Base-by-base conservation (phyloP, 139 green algal species). In the Chlamydomonas schloesseri region DNA sequence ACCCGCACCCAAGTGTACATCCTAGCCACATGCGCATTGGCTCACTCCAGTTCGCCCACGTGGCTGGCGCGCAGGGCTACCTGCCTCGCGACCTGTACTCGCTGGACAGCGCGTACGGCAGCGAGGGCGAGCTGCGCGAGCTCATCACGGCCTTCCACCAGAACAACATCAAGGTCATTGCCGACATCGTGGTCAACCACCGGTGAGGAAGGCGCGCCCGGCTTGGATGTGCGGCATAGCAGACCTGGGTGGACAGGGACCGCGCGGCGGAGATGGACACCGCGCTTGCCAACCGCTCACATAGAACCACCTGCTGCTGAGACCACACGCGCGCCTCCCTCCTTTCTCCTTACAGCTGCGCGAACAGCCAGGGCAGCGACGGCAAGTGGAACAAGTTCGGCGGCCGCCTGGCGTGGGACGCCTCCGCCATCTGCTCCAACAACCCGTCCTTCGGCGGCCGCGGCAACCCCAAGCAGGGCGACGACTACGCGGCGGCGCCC, bases 161-260 rank as follows among this genome's bases (percentile, higher is more conserved):
- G 28, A 69, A 96, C 80, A 90, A 91, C 79, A 91, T 99, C 82
- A 98, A 98, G 73, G 91, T 92, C 72, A 92, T 99, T 4, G 97
- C 96, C 21, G 97, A 99, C 92, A 98, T 99, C 62, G 97, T 99
- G 33, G 97, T 99, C 90, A 99, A 99, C 90, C 97, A 99, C 88
- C 90, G 97, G 72, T 98, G 95, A 18, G 64, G 13, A 5, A 2
- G 62, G 26, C 62, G 17, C 24, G 23, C n/a, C n/a, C n/a, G n/a
- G n/a, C n/a, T n/a, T n/a, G n/a, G n/a, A n/a, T n/a, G 20, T 13
- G 23, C 23, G 2, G 60, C 6, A 31, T 81, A 50, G 42, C 42
- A 5, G 5, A 50, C 42, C 42, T 50, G 42, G 42, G n/a, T n/a
- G n/a, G n/a, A n/a, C n/a, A n/a, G n/a, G n/a, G n/a, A n/a, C n/a